Evolutionary conservation across 2,329 filamentous ascomycete species (phyloP).

Genomic region (Polychaeton citri): DNA sequence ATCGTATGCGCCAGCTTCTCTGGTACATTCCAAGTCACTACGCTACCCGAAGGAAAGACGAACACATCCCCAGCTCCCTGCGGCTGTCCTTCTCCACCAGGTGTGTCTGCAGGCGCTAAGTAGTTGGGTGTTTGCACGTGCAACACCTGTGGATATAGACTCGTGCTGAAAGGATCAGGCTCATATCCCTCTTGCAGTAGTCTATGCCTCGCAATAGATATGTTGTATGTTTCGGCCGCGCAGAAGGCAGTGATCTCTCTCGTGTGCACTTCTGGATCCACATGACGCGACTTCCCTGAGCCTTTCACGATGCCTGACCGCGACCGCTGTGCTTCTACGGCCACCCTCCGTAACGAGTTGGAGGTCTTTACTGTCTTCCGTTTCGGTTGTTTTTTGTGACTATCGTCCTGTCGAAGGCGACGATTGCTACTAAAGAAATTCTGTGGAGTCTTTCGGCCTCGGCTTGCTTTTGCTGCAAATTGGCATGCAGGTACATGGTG

Average conservation of each 20-base stretch:
- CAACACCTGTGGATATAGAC: slow-evolving; percentile 51
- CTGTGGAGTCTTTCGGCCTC: slow-evolving; percentile 9
- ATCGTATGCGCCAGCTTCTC: slow-evolving; percentile 57
- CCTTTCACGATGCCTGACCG: slow-evolving; percentile 37
- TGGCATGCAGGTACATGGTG: neutral
- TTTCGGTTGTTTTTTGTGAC: slow-evolving; percentile 22
- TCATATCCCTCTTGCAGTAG: slow-evolving; percentile 46
- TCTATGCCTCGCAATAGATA: slow-evolving; percentile 43
- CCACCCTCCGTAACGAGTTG: slow-evolving; percentile 69
- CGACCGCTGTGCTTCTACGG: slow-evolving; percentile 65
- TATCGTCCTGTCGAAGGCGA: slow-evolving; percentile 7
- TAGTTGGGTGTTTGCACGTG: slow-evolving; percentile 39
- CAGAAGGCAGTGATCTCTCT: slow-evolving; percentile 50
- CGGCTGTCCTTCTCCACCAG: slow-evolving; percentile 27
- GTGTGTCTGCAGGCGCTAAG: slow-evolving; percentile 24
- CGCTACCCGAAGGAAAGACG: slow-evolving; percentile 85
- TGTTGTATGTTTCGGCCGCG: slow-evolving; percentile 53
- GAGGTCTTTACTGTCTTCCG: slow-evolving; percentile 43
- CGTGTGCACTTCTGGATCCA: slow-evolving; percentile 33
- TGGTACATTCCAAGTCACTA: slow-evolving; percentile 83
- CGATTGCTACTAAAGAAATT: slow-evolving; percentile 14
- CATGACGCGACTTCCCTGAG: slow-evolving; percentile 28
- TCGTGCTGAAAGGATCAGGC: slow-evolving; percentile 49
- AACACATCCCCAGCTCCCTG: slow-evolving; percentile 62
- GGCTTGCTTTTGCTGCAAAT: slow-evolving; percentile 10